phyloP scores from a whole-genome alignment of 805 yeast species.

The Lachancea nothofagi region DNA sequence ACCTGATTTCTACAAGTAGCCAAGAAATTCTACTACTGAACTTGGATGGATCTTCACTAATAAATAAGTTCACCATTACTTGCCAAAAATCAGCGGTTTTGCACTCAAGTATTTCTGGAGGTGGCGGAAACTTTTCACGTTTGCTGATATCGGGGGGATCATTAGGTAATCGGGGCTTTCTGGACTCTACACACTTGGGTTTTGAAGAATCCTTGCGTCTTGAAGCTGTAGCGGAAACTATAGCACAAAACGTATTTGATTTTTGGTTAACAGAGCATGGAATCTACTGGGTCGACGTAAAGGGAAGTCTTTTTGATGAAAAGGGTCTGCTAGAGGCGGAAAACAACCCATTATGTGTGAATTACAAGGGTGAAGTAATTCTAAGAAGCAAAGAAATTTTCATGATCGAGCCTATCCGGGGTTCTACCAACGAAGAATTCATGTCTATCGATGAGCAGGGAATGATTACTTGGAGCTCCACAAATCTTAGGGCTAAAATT shows the following conservation, averaged over 20 bases:
- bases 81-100: slow-evolving; percentile 1
- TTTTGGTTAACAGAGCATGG: slow-evolving; percentile 10
- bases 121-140: slow-evolving; percentile 3
- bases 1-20: neutral
- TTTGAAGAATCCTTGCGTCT: neutral
- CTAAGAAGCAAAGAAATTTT: neutral
- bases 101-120: slow-evolving; percentile 10
- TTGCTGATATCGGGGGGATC: slow-evolving; percentile 14
- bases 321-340: slow-evolving; percentile 1
- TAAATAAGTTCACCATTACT: too few species aligned
- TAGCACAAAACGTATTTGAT: neutral
- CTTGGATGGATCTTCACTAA: neutral
- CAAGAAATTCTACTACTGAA: neutral
- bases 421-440: neutral
- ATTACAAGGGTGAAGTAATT: slow-evolving; percentile 6
- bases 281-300: slow-evolving; percentile 14
- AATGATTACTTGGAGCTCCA: slow-evolving; percentile 1
- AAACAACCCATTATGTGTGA: slow-evolving; percentile 6
- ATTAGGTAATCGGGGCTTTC: slow-evolving; percentile 11
- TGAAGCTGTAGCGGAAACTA: neutral
- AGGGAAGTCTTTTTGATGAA: slow-evolving; percentile 9
- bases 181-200: slow-evolving; percentile 8
- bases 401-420: neutral
- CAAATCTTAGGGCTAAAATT: neutral
- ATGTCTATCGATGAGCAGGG: slow-evolving; percentile 2